Evolutionary conservation across 225 moss, liverwort and hornwort species (phyloP), one percentile per base, ranked within the genome.

Genomic region (Straminergon stramineum): DNA sequence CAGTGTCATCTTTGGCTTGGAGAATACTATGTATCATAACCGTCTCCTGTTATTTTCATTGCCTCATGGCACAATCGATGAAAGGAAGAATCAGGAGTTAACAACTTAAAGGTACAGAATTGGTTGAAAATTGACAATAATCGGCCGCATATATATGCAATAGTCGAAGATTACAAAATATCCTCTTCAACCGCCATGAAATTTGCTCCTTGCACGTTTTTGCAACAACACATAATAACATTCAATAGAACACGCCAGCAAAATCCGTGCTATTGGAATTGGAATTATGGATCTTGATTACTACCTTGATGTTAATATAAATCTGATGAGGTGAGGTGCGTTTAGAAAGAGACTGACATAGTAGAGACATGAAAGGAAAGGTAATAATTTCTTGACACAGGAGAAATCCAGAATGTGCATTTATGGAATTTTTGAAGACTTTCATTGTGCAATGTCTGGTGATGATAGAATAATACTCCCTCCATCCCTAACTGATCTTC

Each of bases 1-100:
- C 93, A 91, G 87, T 93, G 82, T 95, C 92, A 53, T 96, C 74
- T 92, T 93, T 96, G 84, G 89, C 85, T 90, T 94, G 92, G 30
- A 92, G 83, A 69, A 95, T 92, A 73, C 94, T 92, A 75, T 73
- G 43, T 73, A 8, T 15, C 41, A 16, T 73, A 15, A 71, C 16
- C 15, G 9, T 22, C 43, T 73, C 73, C 5, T 43, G 27, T 16
- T 43, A 16, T 27, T 43, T 43, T 28, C 73, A 16, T 73, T 43
- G 27, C 73, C 43, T 43, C 73, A 13, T 43, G 43, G 73, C 41
- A 66, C 35, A 35, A 34, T 34, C 19, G 11, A 67, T 35, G 7
- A n/a, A 12, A 69, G 22, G n/a, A 69, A 39, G 23, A 69, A 23
- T 23, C 23, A 23, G 23, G 39, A 67, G 20, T 6, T 11, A 37